phyloP scores from a whole-genome alignment of 1,284 basidiomycete genomes.

The Leccinum huronense region DNA sequence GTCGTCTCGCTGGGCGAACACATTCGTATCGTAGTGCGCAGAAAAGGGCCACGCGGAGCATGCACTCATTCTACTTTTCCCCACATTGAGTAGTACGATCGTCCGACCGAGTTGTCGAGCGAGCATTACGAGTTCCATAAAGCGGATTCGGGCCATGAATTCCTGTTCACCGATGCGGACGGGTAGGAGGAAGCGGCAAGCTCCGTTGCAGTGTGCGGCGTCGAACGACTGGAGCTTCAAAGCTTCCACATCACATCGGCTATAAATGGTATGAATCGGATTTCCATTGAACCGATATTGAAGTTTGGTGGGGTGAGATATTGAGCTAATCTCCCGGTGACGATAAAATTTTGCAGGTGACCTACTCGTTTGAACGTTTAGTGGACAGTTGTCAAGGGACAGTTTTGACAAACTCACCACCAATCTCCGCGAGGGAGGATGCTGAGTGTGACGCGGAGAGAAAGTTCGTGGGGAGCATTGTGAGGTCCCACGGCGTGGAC shows the following conservation, averaged over 20 bases:
- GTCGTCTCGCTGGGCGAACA: background rate
- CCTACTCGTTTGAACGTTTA: background rate
- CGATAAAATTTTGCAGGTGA: background rate
- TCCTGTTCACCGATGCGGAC: conserved; percentile 48
- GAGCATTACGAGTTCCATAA: conserved; percentile 44
- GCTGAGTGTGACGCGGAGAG: background rate
- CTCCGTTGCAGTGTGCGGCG: conserved; percentile 12
- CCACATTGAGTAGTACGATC: background rate
- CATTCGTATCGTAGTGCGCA: conserved; percentile 43
- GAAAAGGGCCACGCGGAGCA: conserved; percentile 46
- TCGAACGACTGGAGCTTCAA: background rate
- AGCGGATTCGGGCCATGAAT: conserved; percentile 48
- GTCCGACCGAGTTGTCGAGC: conserved; percentile 38
- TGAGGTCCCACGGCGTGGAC: background rate
- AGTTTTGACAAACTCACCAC: background rate
- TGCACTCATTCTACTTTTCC: conserved; percentile 44
- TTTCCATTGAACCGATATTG: background rate
- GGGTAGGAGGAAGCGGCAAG: conserved; percentile 48
- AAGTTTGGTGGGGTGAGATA: background rate
- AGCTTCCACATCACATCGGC: background rate
- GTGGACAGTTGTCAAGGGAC: background rate
- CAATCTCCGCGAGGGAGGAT: background rate
- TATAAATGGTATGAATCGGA: background rate
- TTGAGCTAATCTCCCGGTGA: background rate
- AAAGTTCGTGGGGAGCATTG: background rate